Evolutionary conservation across 225 moss, liverwort and hornwort species (phyloP), one percentile per base, ranked within the genome.

Genomic region (Pleurozium schreberi): DNA sequence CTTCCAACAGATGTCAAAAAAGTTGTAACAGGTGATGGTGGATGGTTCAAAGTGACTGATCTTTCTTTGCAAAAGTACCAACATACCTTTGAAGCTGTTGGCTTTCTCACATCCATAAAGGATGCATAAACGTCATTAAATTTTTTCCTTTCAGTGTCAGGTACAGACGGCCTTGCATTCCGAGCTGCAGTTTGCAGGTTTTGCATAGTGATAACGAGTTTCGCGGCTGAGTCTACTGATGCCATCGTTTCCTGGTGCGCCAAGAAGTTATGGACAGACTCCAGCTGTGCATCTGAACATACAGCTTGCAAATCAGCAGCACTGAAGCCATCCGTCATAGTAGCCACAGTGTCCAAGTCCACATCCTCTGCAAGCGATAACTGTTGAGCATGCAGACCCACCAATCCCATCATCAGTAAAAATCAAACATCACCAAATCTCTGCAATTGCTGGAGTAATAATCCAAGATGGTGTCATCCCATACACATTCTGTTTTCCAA

Each of bases 281-380:
- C 97, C 68, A 99, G 91, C 87, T 99, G 99, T 40, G 99, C 97
- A 91, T 99, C 99, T 66, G 99, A 97, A 85, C 97, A 96, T 63
- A 99, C 92, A 79, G 97, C 99, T 96, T 96, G 99, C 93, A 99
- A 91, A 94, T 99, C 99, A 82, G 97, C 99, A 92, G 96, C 95
- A 91, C 99, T 99, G 60, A 97, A 99, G 63, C 96, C 97, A 67
- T 96, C 96, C 45, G 99, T 97, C 86, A 95, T 82, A 47, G 95
- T 91, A 81, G 97, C 99, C 89, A 99, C 92, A 68, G 81, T 45
- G 87, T 94, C 93, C 93, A 99, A 91, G 87, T 99, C 89, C 86
- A 99, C 95, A 92, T 97, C 96, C 49, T 95, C 93, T 90, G 95
- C 96, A 78, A 97, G 85, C 25, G 93, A 93, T 74, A 99, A 94